Evolutionary conservation across 371 early-diverging fungal genomes (phyloP).

Genomic region (Coemansia sp.): DNA sequence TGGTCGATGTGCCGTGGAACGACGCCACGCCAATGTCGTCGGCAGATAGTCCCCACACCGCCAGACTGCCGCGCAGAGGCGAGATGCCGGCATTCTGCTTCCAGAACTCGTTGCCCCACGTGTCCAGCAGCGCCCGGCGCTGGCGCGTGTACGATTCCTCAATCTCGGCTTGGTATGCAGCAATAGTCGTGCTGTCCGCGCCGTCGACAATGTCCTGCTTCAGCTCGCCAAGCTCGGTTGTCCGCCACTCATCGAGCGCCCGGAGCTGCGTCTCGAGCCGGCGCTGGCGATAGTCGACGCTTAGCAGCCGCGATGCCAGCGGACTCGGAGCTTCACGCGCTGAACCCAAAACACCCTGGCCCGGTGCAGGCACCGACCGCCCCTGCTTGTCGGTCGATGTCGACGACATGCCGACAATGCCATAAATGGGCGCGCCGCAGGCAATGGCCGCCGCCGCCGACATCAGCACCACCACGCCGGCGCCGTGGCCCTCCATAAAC

Average conservation of each 20-base stretch:
- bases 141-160: conserved; percentile 77
- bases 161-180: no score
- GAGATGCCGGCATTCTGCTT: conserved; percentile 76
- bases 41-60: conserved; percentile 82
- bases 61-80: conserved; percentile 88
- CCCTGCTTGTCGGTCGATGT: conserved; percentile 97
- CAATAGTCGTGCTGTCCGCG: background rate
- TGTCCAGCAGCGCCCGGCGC: conserved; percentile 73
- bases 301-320: conserved; percentile 67
- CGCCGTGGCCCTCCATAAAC: conserved; percentile 95
- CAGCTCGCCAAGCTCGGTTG: conserved; percentile 55
- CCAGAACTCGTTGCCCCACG: conserved; percentile 88
- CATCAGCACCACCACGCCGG: conserved; percentile 91
- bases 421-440: conserved; percentile 94
- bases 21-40: conserved; percentile 94
- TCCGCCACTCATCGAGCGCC: conserved; percentile 80
- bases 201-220: background rate
- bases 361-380: conserved; percentile 92
- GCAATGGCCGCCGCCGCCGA: conserved; percentile 87
- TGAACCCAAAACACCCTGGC: conserved; percentile 89
- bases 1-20: conserved; percentile 96
- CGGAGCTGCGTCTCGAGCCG: conserved; percentile 75
- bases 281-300: conserved; percentile 83
- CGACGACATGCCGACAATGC: conserved; percentile 86
- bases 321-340: conserved; percentile 34